Base-by-base conservation (phyloP, 805 yeast species). In the Candida odintsovae region DNA sequence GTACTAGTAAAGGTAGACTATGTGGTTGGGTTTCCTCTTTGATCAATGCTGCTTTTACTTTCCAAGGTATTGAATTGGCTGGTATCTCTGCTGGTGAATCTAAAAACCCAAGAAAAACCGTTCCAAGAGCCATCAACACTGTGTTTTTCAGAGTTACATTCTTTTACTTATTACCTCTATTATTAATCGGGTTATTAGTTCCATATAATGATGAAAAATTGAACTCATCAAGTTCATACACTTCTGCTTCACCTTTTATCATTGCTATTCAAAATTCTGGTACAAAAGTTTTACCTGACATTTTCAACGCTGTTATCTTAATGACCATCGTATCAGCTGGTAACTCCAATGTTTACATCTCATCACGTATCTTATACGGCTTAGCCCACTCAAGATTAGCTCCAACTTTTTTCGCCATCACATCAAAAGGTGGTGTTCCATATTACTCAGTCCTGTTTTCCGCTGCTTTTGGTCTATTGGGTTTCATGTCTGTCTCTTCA, bases 81-180 rank as follows among this genome's bases (percentile, higher is more conserved):
- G 90, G 90, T 65, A 72, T 85, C 46, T 72, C 88, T 4, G 86
- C 86, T 29, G 89, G 90, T 66, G 94, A 85, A 66, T 73, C 84
- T 43, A 72, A 73, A 25, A 81, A 81, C 61, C 90, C 90, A 53
- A 72, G 83, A 67, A 82, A 80, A 55, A 66, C 86, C 18, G 84
- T 84, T 42, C 90, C 90, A 49, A 74, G 75, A 42, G 89, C 90
- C 33, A 81, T 83, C 59, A 80, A 76, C 59, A 82, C 82, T 56
- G 89, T 84, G 35, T 73, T 83, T 47, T 68, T 74, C 64, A 73
- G 92, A 69, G 83, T 85, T 52, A 58, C 79, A 47, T 56, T 83
- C 38, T 85, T 85, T 63, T 85, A 82, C 72, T 76, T 85, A 45
- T 59, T 75, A 19, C 78, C 86, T 8, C 66, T 84, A 53, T 75